Evolutionary conservation across 768 basidiomycete species (phyloP).

Genomic region (Auricularia auricula-judae): DNA sequence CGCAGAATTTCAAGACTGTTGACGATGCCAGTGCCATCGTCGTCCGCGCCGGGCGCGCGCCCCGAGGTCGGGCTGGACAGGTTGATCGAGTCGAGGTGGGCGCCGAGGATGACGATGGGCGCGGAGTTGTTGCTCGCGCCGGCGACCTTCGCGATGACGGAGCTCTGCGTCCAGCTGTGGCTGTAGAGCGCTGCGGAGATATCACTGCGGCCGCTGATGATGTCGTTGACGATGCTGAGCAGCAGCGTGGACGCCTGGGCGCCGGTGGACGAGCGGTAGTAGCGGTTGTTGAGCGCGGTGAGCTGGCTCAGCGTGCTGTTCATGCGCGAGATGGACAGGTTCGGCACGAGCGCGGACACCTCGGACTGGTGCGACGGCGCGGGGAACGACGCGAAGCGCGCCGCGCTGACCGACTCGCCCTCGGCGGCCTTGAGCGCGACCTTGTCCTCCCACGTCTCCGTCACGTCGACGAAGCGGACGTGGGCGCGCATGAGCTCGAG

Average conservation of each 20-base stretch:
- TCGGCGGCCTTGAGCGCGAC: neutral
- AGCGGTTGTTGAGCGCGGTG: conserved; percentile 6
- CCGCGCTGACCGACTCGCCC: neutral
- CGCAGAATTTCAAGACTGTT: conserved; percentile 4
- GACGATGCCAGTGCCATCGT: conserved; percentile 5
- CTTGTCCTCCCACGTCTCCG: conserved; percentile 1
- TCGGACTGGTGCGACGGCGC: conserved; percentile 3
- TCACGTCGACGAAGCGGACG: conserved; percentile 4
- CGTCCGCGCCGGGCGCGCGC: conserved; percentile 5
- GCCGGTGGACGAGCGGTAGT: conserved; percentile 5
- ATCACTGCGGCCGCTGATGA: neutral
- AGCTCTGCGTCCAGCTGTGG: neutral
- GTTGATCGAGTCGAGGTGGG: conserved; percentile 8
- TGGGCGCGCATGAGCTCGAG: conserved; percentile 1
- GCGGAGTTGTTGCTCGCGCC: neutral
- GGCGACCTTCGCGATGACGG: neutral
- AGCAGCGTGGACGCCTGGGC: neutral
- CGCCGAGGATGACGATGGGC: conserved; percentile 4
- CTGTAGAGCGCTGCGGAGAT: neutral
- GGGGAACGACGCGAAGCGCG: neutral
- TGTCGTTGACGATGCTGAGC: neutral
- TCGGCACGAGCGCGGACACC: conserved; percentile 3
- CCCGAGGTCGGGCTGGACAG: conserved; percentile 5
- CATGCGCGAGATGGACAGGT: conserved; percentile 3
- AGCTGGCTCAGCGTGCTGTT: conserved; percentile 3